Evolutionary conservation across 2,329 filamentous ascomycete species (phyloP), one percentile per base, ranked within the genome.

Genomic region (Fusarium devonianum): DNA sequence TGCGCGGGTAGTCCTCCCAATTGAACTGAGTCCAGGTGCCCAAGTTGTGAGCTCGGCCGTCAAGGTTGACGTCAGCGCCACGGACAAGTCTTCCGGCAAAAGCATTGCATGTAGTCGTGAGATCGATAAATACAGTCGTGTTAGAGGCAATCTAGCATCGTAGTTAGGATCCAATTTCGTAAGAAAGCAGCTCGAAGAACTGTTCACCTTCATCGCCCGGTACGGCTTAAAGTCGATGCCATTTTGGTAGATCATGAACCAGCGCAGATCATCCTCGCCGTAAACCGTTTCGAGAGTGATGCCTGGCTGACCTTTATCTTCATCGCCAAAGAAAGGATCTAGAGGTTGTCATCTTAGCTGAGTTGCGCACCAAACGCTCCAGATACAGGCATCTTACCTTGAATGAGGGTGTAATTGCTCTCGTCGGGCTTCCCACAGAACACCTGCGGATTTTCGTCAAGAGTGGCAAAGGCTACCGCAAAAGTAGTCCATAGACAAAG

Each of bases 241-340:
- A 5, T 61, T 62, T 32, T 61, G 58, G 17, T 62, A 61, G 4
- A 53, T 32, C 50, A 61, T 59, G 21, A 62, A 61, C 58, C 58
- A 61, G 16, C 46, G 58, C 3, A 34, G 18, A 21, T 7, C 17
- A 2, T 10, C 30, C 1, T 62, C 43, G 1, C 36, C 25, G 40
- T 62, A 53, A 2, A 17, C 26, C 2, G 37, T 39, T 13, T 46
- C 16, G 10, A 61, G 26, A 9, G 12, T 41, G 2, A 61, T 43
- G 3, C 58, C 58, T 6, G 58, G 58, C 21, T 61, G 58, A 0
- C 54, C 58, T 12, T 29, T 9, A 14, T 61, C 58, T 4, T 23
- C 7, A 9, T 61, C 58, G 5, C 58, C 58, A 2, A 52, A 28
- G 40, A 61, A 61, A 3, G 58, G 54, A 3, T 61, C 58, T 61